Evolutionary conservation across 495 filamentous ascomycete species (phyloP), one percentile per base, ranked within the genome.

Genomic region (Penicillium parvum): DNA sequence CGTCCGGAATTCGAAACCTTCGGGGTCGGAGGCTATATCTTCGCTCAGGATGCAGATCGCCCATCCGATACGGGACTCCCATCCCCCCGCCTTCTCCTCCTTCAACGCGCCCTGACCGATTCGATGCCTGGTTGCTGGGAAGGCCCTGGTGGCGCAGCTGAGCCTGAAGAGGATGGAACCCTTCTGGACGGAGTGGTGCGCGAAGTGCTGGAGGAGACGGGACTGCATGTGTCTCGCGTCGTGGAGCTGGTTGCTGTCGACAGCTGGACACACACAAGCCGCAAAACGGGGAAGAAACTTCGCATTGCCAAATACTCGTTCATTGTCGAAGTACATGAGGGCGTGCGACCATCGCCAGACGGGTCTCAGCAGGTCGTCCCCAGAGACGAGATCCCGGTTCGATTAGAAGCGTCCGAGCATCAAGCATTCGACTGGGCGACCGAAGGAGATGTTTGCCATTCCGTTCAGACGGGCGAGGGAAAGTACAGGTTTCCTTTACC

Each of bases 141-240:
- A 45, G 57, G 75, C 1, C 80, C 80, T 1, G 78, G 81, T 2
- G 81, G 81, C 4, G 59, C 65, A 8, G 52, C 53, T 23, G 78
- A 83, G 17, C 37, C 50, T 1, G 41, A 56, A 11, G 45, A 46
- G 1, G 77, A 82, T 37, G 46, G 53, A 8, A 79, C 73, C 0
- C 57, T 85, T 11, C 63, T 84, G 0, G 70, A 76, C 33, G 71
- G 71, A 0, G 68, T 74, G 0, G 78, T 64, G 10, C 61, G 81
- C 1, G 78, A 83, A 52, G 68, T 79, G 2, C 58, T 64, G 18
- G 81, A 85, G 56, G 80, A 84, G 52, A 78, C 73, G 0, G 81
- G 78, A 2, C 47, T 84, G 34, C 58, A 63, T 32, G 70, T 78
- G 1, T 65, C 60, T 17, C 51, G 49, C 10, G 53, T 83, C 26